A percentile compares a stretch with the other conserved stretches of the same genome.
These are phyloP conservation scores for Pichia sp. DNA, from an alignment of 1,139 yeast genomes.

Conservation along the genomic window DNA sequence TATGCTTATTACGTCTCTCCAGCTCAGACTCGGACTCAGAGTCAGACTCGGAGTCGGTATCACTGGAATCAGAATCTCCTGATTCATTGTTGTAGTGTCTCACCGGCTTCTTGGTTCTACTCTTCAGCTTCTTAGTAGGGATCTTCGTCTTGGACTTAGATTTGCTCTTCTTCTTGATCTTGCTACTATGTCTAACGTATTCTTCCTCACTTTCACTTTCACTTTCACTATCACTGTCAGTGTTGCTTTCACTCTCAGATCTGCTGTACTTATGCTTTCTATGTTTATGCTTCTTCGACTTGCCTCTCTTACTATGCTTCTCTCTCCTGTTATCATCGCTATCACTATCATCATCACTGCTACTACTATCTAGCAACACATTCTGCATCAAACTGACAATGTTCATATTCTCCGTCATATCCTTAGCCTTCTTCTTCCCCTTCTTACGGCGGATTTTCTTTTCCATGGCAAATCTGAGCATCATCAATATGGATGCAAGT, in stretches of 20 bases:
- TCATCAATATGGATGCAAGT: slow-evolving; percentile 2
- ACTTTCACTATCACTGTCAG: not conserved
- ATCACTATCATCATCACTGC: not conserved
- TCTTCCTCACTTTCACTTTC: too few relatives aligned
- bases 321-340: too few relatives aligned
- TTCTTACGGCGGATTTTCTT: slow-evolving; percentile 5
- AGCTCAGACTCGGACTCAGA: not conserved
- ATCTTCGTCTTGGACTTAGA: not conserved
- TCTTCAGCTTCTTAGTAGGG: slow-evolving; percentile 1
- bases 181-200: too few relatives aligned
- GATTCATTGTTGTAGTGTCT: not conserved
- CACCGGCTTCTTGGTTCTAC: not conserved
- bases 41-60: too few relatives aligned
- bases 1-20: too few relatives aligned
- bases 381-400: slow-evolving; percentile 5
- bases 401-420: slow-evolving; percentile 3
- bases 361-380: slow-evolving; percentile 1
- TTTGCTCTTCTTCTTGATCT: not conserved
- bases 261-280: not conserved
- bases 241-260: not conserved
- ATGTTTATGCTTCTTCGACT: not conserved
- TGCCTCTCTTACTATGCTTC: too few relatives aligned
- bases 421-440: slow-evolving; percentile 6
- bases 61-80: not conserved
- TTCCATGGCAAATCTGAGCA: slow-evolving; percentile 3